phyloP scores from a whole-genome alignment of 1,284 basidiomycete genomes.

The Porphyrellus sp. region DNA sequence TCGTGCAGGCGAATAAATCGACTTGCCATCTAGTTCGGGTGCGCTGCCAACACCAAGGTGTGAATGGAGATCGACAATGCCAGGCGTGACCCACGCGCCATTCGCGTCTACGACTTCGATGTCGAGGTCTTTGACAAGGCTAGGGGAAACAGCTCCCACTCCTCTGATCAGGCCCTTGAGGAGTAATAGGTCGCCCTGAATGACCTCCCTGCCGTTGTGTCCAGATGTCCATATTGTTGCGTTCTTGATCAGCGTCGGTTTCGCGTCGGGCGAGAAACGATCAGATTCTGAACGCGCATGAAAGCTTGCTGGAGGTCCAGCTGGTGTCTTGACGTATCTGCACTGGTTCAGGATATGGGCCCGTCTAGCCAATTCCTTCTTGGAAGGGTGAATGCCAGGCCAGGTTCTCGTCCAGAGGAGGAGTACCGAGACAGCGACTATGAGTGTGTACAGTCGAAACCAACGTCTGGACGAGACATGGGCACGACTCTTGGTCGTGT shows the following conservation, averaged over 20 bases:
- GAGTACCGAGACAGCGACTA: background rate
- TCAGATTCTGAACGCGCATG: constrained; percentile 56
- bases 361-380: constrained; percentile 10
- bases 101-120: constrained; percentile 50
- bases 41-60: constrained; percentile 70
- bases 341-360: constrained; percentile 46
- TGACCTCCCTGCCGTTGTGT: constrained; percentile 57
- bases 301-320: constrained; percentile 53
- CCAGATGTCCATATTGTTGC: constrained; percentile 78
- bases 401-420: background rate
- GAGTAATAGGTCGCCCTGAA: constrained; percentile 55
- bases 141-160: constrained; percentile 42
- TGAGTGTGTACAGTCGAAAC: constrained; percentile 3
- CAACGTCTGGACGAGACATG: background rate
- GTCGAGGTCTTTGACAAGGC: constrained; percentile 31
- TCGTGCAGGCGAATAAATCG: background rate
- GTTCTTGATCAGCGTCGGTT: constrained; percentile 62
- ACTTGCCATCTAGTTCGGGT: constrained; percentile 51
- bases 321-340: constrained; percentile 38
- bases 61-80: constrained; percentile 76
- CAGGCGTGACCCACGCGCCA: constrained; percentile 68
- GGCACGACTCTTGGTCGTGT: background rate
- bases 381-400: background rate
- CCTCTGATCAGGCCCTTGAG: constrained; percentile 50
- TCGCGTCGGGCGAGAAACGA: constrained; percentile 59